phyloP scores from a whole-genome alignment of 2,329 filamentous ascomycete genomes.

The Fusarium continuum region DNA sequence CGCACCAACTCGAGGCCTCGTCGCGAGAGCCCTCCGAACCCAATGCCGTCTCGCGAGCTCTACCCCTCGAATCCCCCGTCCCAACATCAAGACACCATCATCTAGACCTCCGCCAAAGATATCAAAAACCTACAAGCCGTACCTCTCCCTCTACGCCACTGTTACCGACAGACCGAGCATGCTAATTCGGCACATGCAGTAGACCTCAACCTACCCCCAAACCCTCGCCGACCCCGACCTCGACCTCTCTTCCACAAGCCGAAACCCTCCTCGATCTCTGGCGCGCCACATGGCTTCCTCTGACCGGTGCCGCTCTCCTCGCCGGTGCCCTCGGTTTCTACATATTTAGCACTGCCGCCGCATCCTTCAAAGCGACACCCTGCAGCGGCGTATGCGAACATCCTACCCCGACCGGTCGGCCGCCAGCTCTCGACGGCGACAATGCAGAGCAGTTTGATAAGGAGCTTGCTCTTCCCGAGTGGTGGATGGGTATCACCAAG shows the following conservation, averaged over 20 bases:
- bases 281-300: conserved; percentile 54
- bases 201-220: conserved; percentile 21
- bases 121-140: conserved; percentile 47
- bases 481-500: conserved; percentile 63
- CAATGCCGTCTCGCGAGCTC: conserved; percentile 47
- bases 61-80: conserved; percentile 37
- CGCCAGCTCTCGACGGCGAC: conserved; percentile 56
- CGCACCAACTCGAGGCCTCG: conserved; percentile 41
- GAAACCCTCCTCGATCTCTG: conserved; percentile 50
- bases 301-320: conserved; percentile 58
- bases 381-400: conserved; percentile 47
- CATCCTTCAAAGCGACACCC: conserved; percentile 45
- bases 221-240: conserved; percentile 19
- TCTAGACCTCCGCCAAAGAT: conserved; percentile 39
- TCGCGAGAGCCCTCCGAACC: conserved; percentile 14
- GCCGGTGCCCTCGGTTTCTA: conserved; percentile 59
- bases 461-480: conserved; percentile 66
- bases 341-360: conserved; percentile 52
- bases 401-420: conserved; percentile 57
- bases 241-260: conserved; percentile 35
- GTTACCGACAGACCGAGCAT: background rate
- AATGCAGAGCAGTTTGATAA: conserved; percentile 66
- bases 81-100: conserved; percentile 28
- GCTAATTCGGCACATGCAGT: conserved; percentile 23
- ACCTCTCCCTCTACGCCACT: conserved; percentile 1